Conservation (phyloP, 2,329 filamentous ascomycete genomes). For the Stachybotrys chartarum region DNA sequence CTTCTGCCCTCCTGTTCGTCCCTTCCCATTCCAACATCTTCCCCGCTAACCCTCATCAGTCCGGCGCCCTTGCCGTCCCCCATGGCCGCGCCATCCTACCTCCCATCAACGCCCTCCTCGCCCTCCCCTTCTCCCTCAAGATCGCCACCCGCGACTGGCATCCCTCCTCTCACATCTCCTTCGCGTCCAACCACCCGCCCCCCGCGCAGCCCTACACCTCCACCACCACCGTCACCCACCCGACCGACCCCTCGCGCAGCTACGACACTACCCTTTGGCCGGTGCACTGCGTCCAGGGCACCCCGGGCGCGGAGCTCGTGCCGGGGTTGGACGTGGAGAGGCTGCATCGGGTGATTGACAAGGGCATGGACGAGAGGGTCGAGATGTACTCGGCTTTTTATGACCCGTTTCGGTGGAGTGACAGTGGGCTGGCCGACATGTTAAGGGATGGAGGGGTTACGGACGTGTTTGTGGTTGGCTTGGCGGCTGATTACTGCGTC, state of each 20-base stretch:
- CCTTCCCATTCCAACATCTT: background rate
- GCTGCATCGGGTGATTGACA: slow-evolving; percentile 65
- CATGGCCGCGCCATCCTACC: slow-evolving; percentile 63
- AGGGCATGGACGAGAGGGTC: slow-evolving; percentile 65
- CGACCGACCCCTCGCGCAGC: slow-evolving; percentile 49
- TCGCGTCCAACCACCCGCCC: slow-evolving; percentile 67
- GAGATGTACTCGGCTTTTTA: slow-evolving; percentile 96
- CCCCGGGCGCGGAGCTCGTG: slow-evolving; percentile 64
- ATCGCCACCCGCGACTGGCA: slow-evolving; percentile 94
- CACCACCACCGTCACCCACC: slow-evolving; percentile 57
- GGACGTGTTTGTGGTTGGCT: slow-evolving; percentile 76
- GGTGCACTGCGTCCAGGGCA: slow-evolving; percentile 75
- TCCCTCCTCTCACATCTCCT: slow-evolving; percentile 76
- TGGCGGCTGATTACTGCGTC: slow-evolving; percentile 89
- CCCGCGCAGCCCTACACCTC: slow-evolving; percentile 62
- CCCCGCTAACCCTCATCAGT: slow-evolving; percentile 35
- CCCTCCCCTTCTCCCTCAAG: slow-evolving; percentile 62
- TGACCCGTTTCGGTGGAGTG: slow-evolving; percentile 63
- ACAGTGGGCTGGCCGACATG: slow-evolving; percentile 53
- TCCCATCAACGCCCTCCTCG: slow-evolving; percentile 67
- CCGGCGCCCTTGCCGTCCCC: slow-evolving; percentile 77
- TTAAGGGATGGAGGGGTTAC: slow-evolving; percentile 56
- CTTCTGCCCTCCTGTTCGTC: slow-evolving; percentile 79
- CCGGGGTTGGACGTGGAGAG: slow-evolving; percentile 56
- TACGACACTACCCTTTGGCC: slow-evolving; percentile 78